Conservation (phyloP, 805 yeast species). For the Suhomyces prunicola region DNA sequence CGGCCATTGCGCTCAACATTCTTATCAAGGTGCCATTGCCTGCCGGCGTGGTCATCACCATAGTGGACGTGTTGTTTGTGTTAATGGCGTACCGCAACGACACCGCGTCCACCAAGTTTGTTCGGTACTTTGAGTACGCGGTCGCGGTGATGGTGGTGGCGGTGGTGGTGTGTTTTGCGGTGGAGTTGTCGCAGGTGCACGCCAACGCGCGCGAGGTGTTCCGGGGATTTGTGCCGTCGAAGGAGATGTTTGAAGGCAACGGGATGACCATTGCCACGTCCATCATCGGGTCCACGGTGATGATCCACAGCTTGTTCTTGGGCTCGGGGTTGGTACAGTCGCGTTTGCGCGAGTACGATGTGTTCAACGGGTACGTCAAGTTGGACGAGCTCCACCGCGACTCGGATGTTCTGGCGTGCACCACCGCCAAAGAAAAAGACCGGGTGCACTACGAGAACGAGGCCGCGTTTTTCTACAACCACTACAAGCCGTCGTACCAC, state of each 20-base stretch:
- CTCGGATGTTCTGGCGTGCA: background rate
- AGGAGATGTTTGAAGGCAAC: conserved; percentile 38
- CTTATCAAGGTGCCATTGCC: conserved; percentile 43
- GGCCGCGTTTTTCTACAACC: conserved; percentile 30
- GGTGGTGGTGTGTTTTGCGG: conserved; percentile 44
- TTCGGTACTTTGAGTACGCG: conserved; percentile 37
- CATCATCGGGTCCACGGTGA: conserved; percentile 49
- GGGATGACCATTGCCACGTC: conserved; percentile 48
- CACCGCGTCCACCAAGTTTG: conserved; percentile 34
- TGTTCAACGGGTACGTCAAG: conserved; percentile 30
- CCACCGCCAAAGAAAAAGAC: background rate
- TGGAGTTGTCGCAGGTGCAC: conserved; percentile 40
- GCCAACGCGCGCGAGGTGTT: conserved; percentile 31
- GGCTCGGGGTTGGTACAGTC: conserved; percentile 51
- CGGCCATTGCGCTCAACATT: conserved; percentile 49
- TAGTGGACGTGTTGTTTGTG: conserved; percentile 45
- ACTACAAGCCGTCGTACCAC: conserved; percentile 65
- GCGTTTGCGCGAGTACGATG: conserved; percentile 44
- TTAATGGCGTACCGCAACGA: conserved; percentile 47
- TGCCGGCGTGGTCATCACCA: conserved; percentile 47
- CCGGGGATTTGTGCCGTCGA: conserved; percentile 44
- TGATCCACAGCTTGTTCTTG: conserved; percentile 49
- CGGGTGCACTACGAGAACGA: conserved; percentile 12
- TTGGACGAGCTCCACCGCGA: conserved; percentile 14
- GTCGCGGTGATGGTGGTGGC: conserved; percentile 42